These are phyloP conservation scores for Rhypophila decipiens DNA, from an alignment of 495 filamentous ascomycete genomes.

Conservation along the genomic window DNA sequence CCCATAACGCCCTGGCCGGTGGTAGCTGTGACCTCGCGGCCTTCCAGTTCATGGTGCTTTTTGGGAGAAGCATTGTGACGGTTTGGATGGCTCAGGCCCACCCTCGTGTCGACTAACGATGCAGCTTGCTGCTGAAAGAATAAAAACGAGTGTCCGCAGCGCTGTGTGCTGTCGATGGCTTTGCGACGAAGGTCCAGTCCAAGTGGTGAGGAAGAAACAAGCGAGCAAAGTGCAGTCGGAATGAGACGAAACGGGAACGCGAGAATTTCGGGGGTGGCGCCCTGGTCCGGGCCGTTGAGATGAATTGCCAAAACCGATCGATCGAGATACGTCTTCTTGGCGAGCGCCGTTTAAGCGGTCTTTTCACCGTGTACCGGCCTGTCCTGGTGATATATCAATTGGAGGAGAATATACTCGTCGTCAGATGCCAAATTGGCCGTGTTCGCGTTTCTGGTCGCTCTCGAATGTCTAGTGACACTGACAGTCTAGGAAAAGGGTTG, in stretches of 20 bases:
- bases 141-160: constrained; percentile 3
- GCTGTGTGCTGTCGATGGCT: constrained; percentile 4
- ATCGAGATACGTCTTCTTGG: not conserved
- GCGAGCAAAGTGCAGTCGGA: not conserved
- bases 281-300: not conserved
- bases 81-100: constrained; percentile 30
- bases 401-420: too few relatives aligned
- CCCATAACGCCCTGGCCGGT: constrained; percentile 71
- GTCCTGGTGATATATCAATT: too few relatives aligned
- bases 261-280: constrained; percentile 3
- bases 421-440: not conserved
- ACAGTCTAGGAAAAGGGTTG: not conserved
- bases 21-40: constrained; percentile 75
- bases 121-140: constrained; percentile 3
- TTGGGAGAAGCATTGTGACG: constrained; percentile 60
- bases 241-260: not conserved
- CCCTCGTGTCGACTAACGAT: constrained; percentile 13
- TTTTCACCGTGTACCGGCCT: too few relatives aligned
- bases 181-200: constrained; percentile 3
- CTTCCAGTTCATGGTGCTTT: constrained; percentile 90
- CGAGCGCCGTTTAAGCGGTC: too few relatives aligned
- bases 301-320: not conserved
- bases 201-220: not conserved
- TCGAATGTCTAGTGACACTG: too few relatives aligned
- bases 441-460: not conserved